phyloP scores from a whole-genome alignment of 345 rosid genomes.

The Eucalyptus decipiens region DNA sequence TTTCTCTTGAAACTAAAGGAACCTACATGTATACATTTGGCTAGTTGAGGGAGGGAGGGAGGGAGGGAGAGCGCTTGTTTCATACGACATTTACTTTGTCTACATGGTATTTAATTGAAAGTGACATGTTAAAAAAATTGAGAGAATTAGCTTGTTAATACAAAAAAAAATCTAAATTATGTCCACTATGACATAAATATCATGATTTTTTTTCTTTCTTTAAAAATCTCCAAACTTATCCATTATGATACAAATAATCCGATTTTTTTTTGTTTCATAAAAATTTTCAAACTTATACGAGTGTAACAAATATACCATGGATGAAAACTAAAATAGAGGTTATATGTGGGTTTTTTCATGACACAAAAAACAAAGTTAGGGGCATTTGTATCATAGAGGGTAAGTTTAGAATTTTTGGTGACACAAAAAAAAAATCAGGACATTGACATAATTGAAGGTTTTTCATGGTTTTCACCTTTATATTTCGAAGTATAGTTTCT shows the following conservation, averaged over 20 bases:
- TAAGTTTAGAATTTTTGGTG: too few relatives aligned
- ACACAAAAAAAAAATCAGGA: too few relatives aligned
- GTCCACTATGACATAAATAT: too few relatives aligned
- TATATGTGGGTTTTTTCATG: background rate
- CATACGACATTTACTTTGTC: background rate
- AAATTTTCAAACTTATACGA: too few relatives aligned
- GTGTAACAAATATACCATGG: background rate
- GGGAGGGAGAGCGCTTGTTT: background rate
- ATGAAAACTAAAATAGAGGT: background rate
- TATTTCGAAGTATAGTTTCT: background rate
- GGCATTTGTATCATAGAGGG: background rate
- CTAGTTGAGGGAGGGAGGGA: too few relatives aligned
- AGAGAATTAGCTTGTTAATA: background rate
- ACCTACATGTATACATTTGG: background rate
- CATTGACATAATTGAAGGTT: background rate
- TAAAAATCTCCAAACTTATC: background rate
- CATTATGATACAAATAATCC: background rate
- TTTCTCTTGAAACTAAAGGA: too few relatives aligned
- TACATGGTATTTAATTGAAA: background rate
- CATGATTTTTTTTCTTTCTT: too few relatives aligned
- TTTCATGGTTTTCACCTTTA: background rate
- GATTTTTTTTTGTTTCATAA: rapidly evolving
- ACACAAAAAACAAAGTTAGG: background rate
- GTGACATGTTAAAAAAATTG: background rate
- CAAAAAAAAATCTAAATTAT: too few relatives aligned